phyloP scores from a whole-genome alignment of 163 green algal genomes.

The Scenedesmus sp. region DNA sequence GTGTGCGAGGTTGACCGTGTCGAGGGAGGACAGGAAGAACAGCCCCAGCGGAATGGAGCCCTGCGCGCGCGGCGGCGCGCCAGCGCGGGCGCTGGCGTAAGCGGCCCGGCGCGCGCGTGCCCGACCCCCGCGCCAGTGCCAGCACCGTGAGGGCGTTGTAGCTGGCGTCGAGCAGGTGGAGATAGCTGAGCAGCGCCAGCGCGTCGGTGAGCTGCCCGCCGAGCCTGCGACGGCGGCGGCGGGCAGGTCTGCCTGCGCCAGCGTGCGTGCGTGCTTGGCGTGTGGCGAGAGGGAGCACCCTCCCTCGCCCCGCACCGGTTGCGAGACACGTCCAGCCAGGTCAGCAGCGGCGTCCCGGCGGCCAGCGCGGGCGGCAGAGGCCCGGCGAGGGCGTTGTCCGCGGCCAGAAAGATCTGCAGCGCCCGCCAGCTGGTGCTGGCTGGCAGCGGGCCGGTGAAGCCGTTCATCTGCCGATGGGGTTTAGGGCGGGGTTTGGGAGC shows the following conservation, averaged over 20 bases:
- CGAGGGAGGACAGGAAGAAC: not conserved
- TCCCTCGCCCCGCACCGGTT: not conserved
- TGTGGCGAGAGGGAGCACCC: too few relatives aligned
- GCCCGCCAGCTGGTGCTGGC: not conserved
- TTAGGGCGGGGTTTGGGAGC: too few relatives aligned
- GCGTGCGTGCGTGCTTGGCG: too few relatives aligned
- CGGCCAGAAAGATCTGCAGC: not conserved
- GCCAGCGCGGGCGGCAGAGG: not conserved
- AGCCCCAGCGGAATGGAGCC: not conserved
- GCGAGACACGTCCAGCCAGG: not conserved
- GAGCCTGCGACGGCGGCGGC: too few relatives aligned
- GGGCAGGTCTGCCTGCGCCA: too few relatives aligned
- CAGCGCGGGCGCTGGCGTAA: too few relatives aligned
- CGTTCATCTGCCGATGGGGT: slow-evolving; percentile 18
- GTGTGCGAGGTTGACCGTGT: not conserved
- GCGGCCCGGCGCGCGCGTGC: too few relatives aligned
- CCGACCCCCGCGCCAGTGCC: too few relatives aligned
- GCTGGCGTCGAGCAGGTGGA: not conserved
- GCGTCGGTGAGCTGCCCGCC: not conserved
- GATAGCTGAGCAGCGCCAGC: not conserved
- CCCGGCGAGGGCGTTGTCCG: slow-evolving; percentile 5
- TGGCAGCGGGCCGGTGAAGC: not conserved
- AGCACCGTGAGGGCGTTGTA: too few relatives aligned
- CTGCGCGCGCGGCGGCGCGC: too few relatives aligned
- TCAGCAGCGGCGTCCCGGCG: not conserved